These are phyloP conservation scores for Capronia epimyces DNA, from an alignment of 2,329 filamentous ascomycete genomes.

Conservation along the genomic window DNA sequence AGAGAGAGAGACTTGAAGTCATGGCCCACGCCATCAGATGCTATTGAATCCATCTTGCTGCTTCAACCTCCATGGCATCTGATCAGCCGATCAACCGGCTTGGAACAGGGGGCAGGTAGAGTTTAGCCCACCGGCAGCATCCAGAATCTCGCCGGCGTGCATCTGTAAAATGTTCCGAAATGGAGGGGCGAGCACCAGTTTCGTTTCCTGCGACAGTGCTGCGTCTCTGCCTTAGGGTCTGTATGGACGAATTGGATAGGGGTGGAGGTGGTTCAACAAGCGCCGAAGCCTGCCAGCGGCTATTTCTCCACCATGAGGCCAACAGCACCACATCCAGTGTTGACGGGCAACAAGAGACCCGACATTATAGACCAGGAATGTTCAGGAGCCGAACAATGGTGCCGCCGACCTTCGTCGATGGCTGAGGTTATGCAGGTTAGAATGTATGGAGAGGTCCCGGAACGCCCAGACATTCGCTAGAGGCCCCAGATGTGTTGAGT, in stretches of 20 bases:
- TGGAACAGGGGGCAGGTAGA: background rate
- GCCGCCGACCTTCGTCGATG: too few relatives aligned
- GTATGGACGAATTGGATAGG: constrained; percentile 11
- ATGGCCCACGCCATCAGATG: too few relatives aligned
- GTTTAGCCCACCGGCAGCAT: constrained; percentile 3
- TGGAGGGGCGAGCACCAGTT: constrained; percentile 3
- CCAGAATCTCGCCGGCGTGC: constrained; percentile 2
- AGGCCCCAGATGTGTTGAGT: too few relatives aligned
- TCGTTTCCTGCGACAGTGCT: constrained; percentile 1
- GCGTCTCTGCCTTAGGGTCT: constrained; percentile 12
- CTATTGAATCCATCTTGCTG: too few relatives aligned
- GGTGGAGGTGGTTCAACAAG: constrained; percentile 17
- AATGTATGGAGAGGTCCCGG: too few relatives aligned
- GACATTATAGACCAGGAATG: too few relatives aligned
- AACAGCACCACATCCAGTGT: constrained; percentile 6
- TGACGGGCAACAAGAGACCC: too few relatives aligned
- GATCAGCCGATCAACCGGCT: background rate
- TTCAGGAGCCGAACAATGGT: too few relatives aligned
- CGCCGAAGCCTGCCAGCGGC: constrained; percentile 21
- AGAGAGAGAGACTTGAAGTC: too few relatives aligned
- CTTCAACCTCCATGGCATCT: background rate
- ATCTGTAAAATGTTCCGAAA: constrained; percentile 9
- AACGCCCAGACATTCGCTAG: too few relatives aligned
- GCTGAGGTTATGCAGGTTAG: too few relatives aligned
- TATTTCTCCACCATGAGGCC: constrained; percentile 16